Conservation (phyloP, 495 filamentous ascomycete genomes). For the Penicillium lagena region DNA sequence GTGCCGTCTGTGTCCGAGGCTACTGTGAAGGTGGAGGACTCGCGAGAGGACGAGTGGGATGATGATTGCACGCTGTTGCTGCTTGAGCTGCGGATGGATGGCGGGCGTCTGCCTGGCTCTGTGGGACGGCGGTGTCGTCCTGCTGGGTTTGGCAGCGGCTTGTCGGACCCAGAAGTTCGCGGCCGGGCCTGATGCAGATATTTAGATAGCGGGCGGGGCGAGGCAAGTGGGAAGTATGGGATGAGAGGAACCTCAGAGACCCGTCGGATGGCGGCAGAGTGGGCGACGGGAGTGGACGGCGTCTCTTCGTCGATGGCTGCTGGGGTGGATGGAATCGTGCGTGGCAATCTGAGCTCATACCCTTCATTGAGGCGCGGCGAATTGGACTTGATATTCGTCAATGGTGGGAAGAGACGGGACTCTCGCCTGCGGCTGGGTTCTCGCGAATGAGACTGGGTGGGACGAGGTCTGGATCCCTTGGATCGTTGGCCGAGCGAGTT, state of each 20-base stretch:
- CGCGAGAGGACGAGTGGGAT: constrained; percentile 13
- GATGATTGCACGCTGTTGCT: constrained; percentile 19
- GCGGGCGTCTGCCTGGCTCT: constrained; percentile 15
- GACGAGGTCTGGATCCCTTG: constrained; percentile 8
- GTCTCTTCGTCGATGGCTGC: not conserved
- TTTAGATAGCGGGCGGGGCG: constrained; percentile 3
- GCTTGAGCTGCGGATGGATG: constrained; percentile 25
- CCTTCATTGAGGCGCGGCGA: constrained; percentile 1
- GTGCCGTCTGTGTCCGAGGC: constrained; percentile 10
- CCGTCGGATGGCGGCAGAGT: constrained; percentile 10
- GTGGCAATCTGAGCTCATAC: too few relatives aligned
- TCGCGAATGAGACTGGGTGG: constrained; percentile 9
- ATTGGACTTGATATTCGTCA: constrained; percentile 7
- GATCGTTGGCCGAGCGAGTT: constrained; percentile 16
- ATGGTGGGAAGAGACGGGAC: constrained; percentile 6
- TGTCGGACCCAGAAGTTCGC: constrained; percentile 21
- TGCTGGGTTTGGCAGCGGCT: constrained; percentile 5
- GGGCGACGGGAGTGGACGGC: too few relatives aligned
- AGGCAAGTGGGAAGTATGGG: constrained; percentile 15
- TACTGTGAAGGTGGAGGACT: constrained; percentile 8
- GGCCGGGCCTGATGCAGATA: constrained; percentile 11
- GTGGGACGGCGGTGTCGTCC: constrained; percentile 9
- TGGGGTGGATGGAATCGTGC: too few relatives aligned
- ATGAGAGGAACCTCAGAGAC: constrained; percentile 22
- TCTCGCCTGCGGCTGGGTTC: constrained; percentile 13